Evolutionary conservation across 441 rosid genomes (phyloP).

Genomic region (Jatropha multifida): DNA sequence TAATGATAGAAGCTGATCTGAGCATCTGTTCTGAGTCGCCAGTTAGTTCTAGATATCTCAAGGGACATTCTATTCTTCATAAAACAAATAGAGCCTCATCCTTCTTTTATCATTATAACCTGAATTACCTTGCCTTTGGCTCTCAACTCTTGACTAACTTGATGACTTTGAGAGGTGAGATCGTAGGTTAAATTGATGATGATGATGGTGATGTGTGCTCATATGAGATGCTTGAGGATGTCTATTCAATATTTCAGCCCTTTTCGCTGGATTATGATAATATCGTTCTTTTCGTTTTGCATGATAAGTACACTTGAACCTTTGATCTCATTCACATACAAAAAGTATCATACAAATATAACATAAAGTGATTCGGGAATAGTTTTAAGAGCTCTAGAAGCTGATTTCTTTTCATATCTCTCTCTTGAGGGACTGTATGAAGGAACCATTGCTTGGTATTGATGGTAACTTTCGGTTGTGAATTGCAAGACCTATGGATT

Average conservation of each 20-base stretch:
- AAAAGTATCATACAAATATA: not conserved
- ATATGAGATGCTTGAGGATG: no score
- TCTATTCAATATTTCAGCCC: no score
- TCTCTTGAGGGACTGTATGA: not conserved
- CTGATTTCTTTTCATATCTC: not conserved
- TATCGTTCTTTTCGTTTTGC: not conserved
- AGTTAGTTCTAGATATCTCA: no score
- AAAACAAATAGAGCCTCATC: no score
- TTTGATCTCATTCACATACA: not conserved
- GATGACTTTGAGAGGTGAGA: not conserved
- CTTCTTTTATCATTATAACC: not conserved
- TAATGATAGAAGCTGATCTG: no score
- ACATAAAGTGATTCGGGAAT: not conserved
- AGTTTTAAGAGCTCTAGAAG: not conserved
- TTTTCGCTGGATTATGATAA: no score
- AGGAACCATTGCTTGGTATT: not conserved
- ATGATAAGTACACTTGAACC: not conserved
- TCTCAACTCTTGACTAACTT: not conserved
- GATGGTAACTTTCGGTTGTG: not conserved
- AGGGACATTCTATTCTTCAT: no score
- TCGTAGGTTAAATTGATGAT: not conserved
- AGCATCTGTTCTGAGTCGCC: no score
- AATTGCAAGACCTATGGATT: not conserved
- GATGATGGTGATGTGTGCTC: not conserved
- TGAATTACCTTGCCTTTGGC: not conserved